Percentiles rank a stretch among this genome's conserved stretches.
phyloP scores from a whole-genome alignment of 2,329 filamentous ascomycete species.

The Colletotrichum australisinense region DNA sequence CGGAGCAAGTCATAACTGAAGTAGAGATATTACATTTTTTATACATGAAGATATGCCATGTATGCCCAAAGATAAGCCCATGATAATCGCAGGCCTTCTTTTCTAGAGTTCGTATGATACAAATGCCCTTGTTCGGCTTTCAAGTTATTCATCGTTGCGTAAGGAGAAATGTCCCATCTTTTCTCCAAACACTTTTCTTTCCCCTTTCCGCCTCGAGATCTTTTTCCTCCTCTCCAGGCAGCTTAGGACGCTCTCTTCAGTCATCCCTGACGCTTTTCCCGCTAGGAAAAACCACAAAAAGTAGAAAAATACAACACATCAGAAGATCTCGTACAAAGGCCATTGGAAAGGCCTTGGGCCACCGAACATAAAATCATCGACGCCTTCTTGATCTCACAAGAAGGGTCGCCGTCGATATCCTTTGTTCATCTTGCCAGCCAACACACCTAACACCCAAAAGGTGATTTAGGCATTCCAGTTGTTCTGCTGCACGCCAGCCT shows the following conservation, averaged over 20 bases:
- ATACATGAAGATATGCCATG: background rate
- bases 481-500: slow-evolving; percentile 34
- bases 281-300: background rate
- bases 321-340: background rate
- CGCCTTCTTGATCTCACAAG: background rate
- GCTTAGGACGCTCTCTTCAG: background rate
- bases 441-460: background rate
- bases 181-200: background rate
- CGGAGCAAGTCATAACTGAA: background rate
- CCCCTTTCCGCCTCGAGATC: background rate
- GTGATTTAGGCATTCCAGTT: slow-evolving; percentile 27
- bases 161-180: background rate
- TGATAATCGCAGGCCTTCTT: background rate
- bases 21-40: background rate
- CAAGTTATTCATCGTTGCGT: background rate
- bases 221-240: background rate
- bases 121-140: background rate
- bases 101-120: slow-evolving; percentile 1
- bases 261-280: background rate
- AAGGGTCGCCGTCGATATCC: background rate
- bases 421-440: background rate
- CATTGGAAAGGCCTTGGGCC: background rate
- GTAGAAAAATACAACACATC: background rate
- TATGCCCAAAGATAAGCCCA: background rate
- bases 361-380: background rate